Evolutionary conservation across 176 grass and related monocot genomes (phyloP), one percentile per base, ranked within the genome.

Genomic region (Oryza meridionalis): DNA sequence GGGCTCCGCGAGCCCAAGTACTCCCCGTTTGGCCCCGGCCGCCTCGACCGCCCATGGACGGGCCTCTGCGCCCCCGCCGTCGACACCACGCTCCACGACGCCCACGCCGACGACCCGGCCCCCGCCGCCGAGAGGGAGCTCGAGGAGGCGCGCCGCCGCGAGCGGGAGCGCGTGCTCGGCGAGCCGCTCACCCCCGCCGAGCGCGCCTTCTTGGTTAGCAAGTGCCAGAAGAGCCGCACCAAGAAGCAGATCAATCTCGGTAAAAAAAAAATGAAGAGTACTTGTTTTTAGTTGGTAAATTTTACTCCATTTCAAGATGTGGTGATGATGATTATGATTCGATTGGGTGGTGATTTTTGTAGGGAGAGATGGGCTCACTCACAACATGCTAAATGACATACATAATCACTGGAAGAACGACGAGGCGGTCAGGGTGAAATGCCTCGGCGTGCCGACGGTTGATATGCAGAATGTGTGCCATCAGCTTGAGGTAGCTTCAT

Each of bases 351-450:
- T 83, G 66, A 50, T 72, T 78, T 78, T 21, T 68, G 5, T 65
- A 98, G 96, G 95, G 50, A 93, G 89, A 91, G 96, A 92, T 90
- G 95, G 95, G n/a, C 87, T 98, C 68, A 98, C 95, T 65, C 95
- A 98, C 49, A 98, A 98, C 84, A 98, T 95, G 96, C 88, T 98
- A n/a, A 92, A 92, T 84, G 96, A 98, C 70, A 90, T 93, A 62
- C 92, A 98, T 42, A 98, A 95, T 49, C 88, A 95, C 71, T 95
- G 93, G 93, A 95, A 95, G 74, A 81, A 74, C 37, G 83, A 79
- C 5, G 92, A 98, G 19, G 92, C 77, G 2, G 77, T 98, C 16
- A 92, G 96, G 77, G 81, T 98, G 63, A 98, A 98, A 85, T 98
- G 95, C 79, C 88, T 98, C 4, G 95, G 95, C 17, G 91, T 98